Evolutionary conservation across 306 rosid genomes (phyloP).

Genomic region (Ormosia semicastrata): DNA sequence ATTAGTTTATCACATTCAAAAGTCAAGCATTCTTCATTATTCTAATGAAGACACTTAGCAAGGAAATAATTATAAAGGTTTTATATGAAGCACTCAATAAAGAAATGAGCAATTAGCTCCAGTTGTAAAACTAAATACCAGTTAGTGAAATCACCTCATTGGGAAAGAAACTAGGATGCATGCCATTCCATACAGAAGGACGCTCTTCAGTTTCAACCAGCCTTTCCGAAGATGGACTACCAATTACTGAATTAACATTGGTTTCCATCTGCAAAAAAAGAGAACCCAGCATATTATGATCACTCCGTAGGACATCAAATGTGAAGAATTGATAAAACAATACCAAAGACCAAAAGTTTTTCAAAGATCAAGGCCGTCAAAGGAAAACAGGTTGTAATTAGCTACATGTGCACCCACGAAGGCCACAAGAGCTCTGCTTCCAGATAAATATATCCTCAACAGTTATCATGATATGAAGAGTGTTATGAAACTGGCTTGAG

Average conservation of each 20-base stretch:
- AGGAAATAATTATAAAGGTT: neutral
- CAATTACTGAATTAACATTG: conserved; percentile 38
- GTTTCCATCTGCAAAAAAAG: conserved; percentile 64
- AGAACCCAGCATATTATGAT: conserved; percentile 10
- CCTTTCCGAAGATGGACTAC: conserved; percentile 53
- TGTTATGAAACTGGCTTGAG: neutral
- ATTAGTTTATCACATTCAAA: neutral
- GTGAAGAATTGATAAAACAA: neutral
- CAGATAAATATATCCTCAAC: neutral
- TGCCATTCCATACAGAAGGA: conserved; percentile 55
- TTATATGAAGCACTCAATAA: neutral
- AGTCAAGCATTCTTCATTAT: neutral
- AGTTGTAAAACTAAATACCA: neutral
- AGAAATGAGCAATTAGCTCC: neutral
- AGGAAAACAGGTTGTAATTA: conserved; percentile 9
- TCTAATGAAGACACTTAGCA: neutral
- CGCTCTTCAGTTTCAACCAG: conserved; percentile 54
- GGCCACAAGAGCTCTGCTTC: neutral
- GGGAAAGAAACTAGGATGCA: conserved; percentile 54
- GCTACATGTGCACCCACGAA: neutral
- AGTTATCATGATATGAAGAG: neutral
- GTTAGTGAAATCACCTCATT: conserved; percentile 55
- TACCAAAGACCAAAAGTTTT: neutral
- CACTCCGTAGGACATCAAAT: neutral
- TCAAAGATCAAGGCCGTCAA: conserved; percentile 9